These are phyloP conservation scores for Fusarium heterosporum DNA, from an alignment of 2,329 filamentous ascomycete genomes.

Conservation along the genomic window DNA sequence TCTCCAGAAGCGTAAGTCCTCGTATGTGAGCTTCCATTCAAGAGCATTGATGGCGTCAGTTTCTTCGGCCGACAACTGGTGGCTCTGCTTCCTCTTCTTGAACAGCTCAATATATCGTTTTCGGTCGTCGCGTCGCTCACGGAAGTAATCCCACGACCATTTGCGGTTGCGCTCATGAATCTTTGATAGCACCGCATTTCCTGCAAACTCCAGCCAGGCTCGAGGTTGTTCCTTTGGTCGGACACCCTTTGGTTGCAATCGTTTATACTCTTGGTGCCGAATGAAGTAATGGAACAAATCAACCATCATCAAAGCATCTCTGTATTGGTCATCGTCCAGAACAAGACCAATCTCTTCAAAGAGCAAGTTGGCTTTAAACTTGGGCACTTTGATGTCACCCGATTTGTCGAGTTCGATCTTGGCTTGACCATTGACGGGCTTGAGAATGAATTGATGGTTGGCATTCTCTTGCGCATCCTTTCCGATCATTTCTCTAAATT, in stretches of 20 bases:
- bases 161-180: slow-evolving; percentile 93
- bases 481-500: slow-evolving; percentile 84
- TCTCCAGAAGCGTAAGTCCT: slow-evolving; percentile 97
- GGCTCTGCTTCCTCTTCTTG: slow-evolving; percentile 88
- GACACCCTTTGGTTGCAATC: slow-evolving; percentile 83
- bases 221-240: slow-evolving; percentile 88
- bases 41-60: slow-evolving; percentile 77
- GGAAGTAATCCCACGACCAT: slow-evolving; percentile 98
- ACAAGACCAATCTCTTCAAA: slow-evolving; percentile 99
- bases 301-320: slow-evolving; percentile 96
- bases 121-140: slow-evolving; percentile 90
- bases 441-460: slow-evolving; percentile 91
- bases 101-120: slow-evolving; percentile 91
- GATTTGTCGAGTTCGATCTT: slow-evolving; percentile 97
- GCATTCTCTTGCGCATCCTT: slow-evolving; percentile 68
- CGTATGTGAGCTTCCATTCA: slow-evolving; percentile 90
- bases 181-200: slow-evolving; percentile 87
- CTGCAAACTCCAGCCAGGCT: slow-evolving; percentile 94
- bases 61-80: slow-evolving; percentile 78
- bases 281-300: slow-evolving; percentile 99
- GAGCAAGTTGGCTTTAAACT: slow-evolving; percentile 88
- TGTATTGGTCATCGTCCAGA: slow-evolving; percentile 97
- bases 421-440: slow-evolving; percentile 93
- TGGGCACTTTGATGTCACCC: slow-evolving; percentile 80
- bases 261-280: slow-evolving; percentile 96